These are phyloP conservation scores for Wickerhamiella galacta DNA, from an alignment of 805 yeast genomes.

Conservation along the genomic window DNA sequence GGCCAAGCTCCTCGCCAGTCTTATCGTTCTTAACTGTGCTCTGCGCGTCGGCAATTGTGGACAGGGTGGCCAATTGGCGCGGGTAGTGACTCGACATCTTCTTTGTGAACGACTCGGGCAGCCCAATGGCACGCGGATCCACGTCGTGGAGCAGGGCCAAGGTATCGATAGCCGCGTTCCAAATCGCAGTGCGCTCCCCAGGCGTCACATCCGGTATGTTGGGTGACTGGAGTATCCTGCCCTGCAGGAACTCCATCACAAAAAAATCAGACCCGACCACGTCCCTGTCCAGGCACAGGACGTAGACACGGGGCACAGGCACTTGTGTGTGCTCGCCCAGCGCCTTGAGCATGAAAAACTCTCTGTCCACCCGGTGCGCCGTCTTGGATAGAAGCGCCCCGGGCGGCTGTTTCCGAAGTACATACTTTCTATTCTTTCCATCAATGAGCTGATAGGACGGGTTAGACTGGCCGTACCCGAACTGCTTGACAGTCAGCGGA, in stretches of 20 bases:
- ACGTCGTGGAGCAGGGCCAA: conserved; percentile 34
- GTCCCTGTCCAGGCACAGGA: conserved; percentile 40
- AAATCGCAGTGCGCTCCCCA: conserved; percentile 21
- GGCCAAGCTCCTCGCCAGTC: conserved; percentile 24
- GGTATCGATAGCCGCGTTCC: conserved; percentile 35
- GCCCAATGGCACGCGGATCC: conserved; percentile 29
- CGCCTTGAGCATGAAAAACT: conserved; percentile 34
- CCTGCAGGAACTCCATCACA: conserved; percentile 42
- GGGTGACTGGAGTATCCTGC: conserved; percentile 40
- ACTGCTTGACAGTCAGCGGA: conserved; percentile 31
- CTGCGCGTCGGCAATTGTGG: conserved; percentile 27
- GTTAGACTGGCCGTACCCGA: conserved; percentile 46
- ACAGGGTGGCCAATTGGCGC: conserved; percentile 35
- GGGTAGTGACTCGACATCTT: conserved; percentile 31
- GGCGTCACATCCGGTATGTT: conserved; percentile 25
- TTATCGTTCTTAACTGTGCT: conserved; percentile 17
- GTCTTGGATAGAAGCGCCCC: conserved; percentile 33
- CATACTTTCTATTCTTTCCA: conserved; percentile 26
- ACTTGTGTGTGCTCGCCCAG: conserved; percentile 22
- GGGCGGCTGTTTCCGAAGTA: conserved; percentile 41
- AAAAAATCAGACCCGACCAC: conserved; percentile 41
- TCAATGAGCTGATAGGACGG: conserved; percentile 41
- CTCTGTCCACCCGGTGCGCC: conserved; percentile 50
- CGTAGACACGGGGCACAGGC: conserved; percentile 37
- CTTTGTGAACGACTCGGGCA: conserved; percentile 29